A percentile compares a stretch with the other conserved stretches of the same genome.
phyloP scores from a whole-genome alignment of 2,329 filamentous ascomycete species.

The Venturia oleaginea region DNA sequence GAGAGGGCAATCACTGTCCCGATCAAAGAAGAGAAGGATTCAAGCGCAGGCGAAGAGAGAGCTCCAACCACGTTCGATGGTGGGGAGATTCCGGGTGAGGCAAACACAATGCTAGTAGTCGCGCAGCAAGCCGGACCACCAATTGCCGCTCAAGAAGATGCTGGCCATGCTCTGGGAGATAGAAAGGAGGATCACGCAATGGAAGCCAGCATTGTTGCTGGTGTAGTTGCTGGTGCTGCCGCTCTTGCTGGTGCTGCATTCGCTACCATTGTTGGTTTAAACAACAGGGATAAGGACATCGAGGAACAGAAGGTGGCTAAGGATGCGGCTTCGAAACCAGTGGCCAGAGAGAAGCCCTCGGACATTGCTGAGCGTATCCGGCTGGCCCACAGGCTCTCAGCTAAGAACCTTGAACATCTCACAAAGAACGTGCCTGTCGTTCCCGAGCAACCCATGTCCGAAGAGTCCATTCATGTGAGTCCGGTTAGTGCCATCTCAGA shows the following conservation, averaged over 20 bases:
- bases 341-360: not conserved
- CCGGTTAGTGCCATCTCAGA: not conserved
- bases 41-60: not conserved
- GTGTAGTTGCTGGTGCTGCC: conserved; percentile 7
- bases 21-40: not conserved
- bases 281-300: not conserved
- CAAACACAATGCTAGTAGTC: not conserved
- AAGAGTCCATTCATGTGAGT: not conserved
- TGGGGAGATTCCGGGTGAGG: not conserved
- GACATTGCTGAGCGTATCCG: not conserved
- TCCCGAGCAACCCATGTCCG: not conserved
- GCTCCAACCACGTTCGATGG: not conserved
- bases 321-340: not conserved
- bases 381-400: not conserved
- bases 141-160: not conserved
- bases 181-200: not conserved
- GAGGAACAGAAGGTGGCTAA: not conserved
- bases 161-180: not conserved
- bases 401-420: not conserved
- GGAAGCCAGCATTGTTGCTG: conserved; percentile 9
- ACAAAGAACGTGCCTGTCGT: not conserved
- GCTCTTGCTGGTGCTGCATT: conserved; percentile 6
- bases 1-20: not conserved
- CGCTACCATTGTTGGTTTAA: conserved; percentile 3
- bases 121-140: not conserved